These are phyloP conservation scores for Sphaerulina musiva DNA, from an alignment of 2,329 filamentous ascomycete species.

Conservation along the genomic window DNA sequence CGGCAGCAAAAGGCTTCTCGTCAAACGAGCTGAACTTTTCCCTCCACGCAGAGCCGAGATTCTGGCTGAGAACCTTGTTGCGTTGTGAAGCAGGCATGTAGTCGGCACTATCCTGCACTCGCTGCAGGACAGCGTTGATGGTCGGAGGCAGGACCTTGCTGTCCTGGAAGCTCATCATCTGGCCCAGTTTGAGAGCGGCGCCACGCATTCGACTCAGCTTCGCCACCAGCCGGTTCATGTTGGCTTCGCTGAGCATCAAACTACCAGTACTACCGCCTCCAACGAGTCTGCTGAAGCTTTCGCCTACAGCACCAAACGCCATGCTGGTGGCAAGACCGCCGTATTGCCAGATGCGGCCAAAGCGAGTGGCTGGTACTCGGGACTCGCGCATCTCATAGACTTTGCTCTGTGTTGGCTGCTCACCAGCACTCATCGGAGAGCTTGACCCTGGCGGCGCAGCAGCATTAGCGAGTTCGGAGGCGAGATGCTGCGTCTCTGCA, in stretches of 20 bases:
- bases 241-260: conserved; percentile 76
- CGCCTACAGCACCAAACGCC: conserved; percentile 84
- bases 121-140: conserved; percentile 82
- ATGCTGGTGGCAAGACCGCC: conserved; percentile 88
- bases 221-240: conserved; percentile 87
- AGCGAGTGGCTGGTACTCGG: conserved; percentile 76
- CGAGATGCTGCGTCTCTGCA: conserved; percentile 35
- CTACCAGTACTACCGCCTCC: conserved; percentile 61
- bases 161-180: conserved; percentile 98
- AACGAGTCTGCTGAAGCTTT: conserved; percentile 72
- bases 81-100: conserved; percentile 97
- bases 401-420: conserved; percentile 6
- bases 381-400: conserved; percentile 76
- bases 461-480: conserved; percentile 36
- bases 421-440: not conserved
- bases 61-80: conserved; percentile 70
- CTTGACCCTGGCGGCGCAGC: not conserved
- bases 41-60: conserved; percentile 79
- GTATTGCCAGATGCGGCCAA: conserved; percentile 92
- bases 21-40: conserved; percentile 78
- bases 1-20: conserved; percentile 86
- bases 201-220: conserved; percentile 95
- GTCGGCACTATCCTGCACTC: conserved; percentile 92
- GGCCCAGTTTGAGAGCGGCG: conserved; percentile 90
- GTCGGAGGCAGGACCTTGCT: conserved; percentile 84